Conservation (phyloP, 148 eudicot species). For the Tetragonia tetragonoides region DNA sequence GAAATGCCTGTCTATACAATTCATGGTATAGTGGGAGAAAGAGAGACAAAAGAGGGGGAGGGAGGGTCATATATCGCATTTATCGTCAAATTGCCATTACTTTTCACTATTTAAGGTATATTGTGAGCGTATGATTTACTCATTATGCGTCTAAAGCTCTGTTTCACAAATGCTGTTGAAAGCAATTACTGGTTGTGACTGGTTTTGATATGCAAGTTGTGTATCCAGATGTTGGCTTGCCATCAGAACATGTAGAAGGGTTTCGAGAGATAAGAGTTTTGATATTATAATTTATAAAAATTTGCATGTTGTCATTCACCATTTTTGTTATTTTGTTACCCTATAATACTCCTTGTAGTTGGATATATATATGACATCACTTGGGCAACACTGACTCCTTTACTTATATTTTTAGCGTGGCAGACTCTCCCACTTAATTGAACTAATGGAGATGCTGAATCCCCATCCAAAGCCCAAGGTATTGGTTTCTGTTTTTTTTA, state of each 20-base stretch:
- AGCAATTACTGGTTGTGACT: background rate
- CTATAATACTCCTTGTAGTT: background rate
- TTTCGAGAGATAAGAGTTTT: background rate
- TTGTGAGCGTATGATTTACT: background rate
- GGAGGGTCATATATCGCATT: background rate
- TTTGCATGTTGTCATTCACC: background rate
- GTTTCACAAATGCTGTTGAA: background rate
- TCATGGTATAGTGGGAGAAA: background rate
- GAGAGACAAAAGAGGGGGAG: background rate
- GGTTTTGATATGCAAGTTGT: background rate
- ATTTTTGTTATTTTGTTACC: background rate
- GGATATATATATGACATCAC: background rate
- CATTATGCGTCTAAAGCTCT: background rate
- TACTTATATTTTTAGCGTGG: conserved; percentile 55
- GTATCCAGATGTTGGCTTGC: no score
- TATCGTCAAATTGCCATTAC: background rate
- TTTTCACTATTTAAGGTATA: background rate
- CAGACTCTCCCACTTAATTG: conserved; percentile 81
- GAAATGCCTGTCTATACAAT: no score
- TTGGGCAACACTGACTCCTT: conserved; percentile 10
- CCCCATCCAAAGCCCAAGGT: conserved; percentile 86
- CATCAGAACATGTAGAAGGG: background rate
- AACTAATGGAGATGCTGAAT: conserved; percentile 93
- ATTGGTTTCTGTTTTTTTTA: background rate
- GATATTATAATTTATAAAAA: background rate